These are phyloP conservation scores for Talaromyces albobiverticillius DNA, from an alignment of 2,329 filamentous ascomycete species.

Conservation along the genomic window DNA sequence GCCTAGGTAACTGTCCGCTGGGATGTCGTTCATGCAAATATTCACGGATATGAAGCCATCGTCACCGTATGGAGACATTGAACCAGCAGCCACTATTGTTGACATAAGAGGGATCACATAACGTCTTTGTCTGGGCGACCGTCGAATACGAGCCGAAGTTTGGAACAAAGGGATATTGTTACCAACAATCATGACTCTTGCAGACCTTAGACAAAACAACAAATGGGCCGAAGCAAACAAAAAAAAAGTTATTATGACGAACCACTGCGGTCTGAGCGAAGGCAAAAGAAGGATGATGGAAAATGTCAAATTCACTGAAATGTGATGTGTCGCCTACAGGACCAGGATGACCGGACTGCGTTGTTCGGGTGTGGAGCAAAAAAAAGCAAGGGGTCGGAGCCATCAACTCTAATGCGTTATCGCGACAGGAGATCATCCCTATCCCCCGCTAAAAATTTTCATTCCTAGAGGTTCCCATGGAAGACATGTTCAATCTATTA, in stretches of 20 bases:
- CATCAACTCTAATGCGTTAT: slow-evolving; percentile 8
- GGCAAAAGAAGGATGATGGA: background rate
- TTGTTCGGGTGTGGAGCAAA: slow-evolving; percentile 4
- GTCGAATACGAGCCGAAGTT: background rate
- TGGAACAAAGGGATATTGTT: background rate
- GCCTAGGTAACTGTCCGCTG: slow-evolving; percentile 4
- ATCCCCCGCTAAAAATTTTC: background rate
- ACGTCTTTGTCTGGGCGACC: background rate
- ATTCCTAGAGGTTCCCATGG: background rate
- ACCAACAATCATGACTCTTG: background rate
- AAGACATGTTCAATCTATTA: background rate
- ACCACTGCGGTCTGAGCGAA: background rate
- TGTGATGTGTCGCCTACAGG: slow-evolving; percentile 9
- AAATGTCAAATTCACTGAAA: background rate
- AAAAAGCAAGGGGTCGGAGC: slow-evolving; percentile 9
- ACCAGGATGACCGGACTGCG: slow-evolving; percentile 5
- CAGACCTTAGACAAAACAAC: too few species aligned
- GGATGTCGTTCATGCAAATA: background rate
- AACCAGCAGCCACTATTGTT: background rate
- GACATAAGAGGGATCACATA: slow-evolving; percentile 6
- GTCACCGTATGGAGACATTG: background rate
- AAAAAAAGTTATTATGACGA: too few species aligned
- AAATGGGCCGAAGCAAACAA: background rate
- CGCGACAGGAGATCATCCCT: background rate
- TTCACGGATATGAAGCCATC: background rate